Percentiles rank a stretch among this genome's conserved stretches.
phyloP scores from a whole-genome alignment of 2,329 filamentous ascomycete species.

The Alternaria sp. region DNA sequence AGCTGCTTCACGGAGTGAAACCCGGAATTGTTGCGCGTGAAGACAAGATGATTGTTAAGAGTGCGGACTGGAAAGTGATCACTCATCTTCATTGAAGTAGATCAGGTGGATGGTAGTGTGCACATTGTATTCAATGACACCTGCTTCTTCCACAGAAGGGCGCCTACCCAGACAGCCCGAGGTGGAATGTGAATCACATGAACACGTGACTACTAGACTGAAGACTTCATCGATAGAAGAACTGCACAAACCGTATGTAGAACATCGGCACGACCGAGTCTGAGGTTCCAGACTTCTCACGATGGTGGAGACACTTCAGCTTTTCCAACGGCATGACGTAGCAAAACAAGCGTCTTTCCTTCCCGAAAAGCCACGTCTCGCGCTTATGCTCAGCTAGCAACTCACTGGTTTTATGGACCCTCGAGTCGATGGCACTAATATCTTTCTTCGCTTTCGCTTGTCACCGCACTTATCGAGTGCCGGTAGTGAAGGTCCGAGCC shows the following conservation, averaged over 20 bases:
- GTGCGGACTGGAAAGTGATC: neutral
- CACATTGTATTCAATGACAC: neutral
- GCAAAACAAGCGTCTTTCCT: neutral
- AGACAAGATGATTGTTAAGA: neutral
- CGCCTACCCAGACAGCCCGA: neutral
- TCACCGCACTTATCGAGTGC: neutral
- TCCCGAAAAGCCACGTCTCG: neutral
- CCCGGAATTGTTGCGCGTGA: neutral
- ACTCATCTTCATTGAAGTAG: neutral
- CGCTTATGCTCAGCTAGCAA: neutral
- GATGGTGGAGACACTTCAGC: neutral
- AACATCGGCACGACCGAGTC: neutral
- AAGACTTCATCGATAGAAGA: neutral
- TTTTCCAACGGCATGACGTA: neutral
- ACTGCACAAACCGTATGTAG: neutral
- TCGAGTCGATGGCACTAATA: neutral
- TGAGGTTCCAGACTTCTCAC: neutral
- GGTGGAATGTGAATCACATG: too few relatives aligned
- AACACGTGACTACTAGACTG: neutral
- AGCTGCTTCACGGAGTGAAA: neutral
- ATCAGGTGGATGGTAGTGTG: neutral
- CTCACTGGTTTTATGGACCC: conserved; percentile 1
- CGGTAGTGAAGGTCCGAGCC: neutral
- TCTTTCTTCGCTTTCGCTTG: neutral
- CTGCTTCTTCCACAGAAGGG: neutral